Evolutionary conservation across 176 grass and related monocot genomes (phyloP).

Genomic region (Musa beccarii): DNA sequence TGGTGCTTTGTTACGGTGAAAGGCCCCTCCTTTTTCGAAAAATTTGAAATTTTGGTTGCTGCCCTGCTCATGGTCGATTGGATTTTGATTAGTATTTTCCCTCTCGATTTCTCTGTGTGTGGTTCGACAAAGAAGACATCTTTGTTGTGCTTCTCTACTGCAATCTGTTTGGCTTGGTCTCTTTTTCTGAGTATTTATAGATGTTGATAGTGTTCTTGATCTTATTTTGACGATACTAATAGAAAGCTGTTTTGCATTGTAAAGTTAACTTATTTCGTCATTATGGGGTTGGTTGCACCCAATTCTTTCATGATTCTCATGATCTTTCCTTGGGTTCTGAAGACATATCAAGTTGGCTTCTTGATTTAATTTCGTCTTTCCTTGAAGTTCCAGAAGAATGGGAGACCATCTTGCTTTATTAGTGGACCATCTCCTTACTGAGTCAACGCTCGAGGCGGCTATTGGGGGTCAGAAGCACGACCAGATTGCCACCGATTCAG

Average conservation of each 20-base stretch:
- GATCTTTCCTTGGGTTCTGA: background rate
- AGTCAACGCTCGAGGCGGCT: conserved; percentile 70
- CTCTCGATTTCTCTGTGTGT: background rate
- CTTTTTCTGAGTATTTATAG: conserved; percentile 2
- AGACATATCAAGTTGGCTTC: conserved; percentile 6
- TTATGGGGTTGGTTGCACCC: background rate
- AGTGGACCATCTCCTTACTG: conserved; percentile 81
- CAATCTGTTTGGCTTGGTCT: background rate
- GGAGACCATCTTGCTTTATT: conserved; percentile 89
- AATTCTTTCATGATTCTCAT: background rate
- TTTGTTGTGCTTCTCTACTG: conserved; percentile 13
- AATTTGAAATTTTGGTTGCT: conserved; percentile 13
- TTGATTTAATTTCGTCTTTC: background rate
- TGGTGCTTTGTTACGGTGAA: background rate
- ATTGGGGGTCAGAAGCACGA: conserved; percentile 34
- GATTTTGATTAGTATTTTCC: background rate
- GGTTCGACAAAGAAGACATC: background rate
- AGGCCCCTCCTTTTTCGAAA: background rate
- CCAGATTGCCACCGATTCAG: conserved; percentile 9
- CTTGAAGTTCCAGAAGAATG: conserved; percentile 30
- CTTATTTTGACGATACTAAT: background rate
- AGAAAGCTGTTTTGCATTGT: background rate
- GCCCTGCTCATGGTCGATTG: background rate
- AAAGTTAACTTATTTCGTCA: background rate
- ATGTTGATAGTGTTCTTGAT: background rate